Conservation (phyloP, 2,329 filamentous ascomycete species). For the Neonectria magnoliae region DNA sequence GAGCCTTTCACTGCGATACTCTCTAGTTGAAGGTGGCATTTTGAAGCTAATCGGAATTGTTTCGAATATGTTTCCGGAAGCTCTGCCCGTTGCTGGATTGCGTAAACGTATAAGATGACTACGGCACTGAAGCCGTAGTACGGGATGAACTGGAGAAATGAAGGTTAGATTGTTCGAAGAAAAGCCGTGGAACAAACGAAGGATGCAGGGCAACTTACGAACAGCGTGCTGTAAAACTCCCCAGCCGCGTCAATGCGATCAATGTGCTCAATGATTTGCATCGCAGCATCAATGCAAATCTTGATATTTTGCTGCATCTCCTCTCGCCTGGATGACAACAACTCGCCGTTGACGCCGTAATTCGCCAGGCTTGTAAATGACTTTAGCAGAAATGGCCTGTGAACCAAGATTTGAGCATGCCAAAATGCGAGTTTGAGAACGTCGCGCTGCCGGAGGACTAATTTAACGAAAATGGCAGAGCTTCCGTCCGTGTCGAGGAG, state of each 20-base stretch:
- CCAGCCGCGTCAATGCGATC: conserved; percentile 34
- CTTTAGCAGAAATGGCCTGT: conserved; percentile 51
- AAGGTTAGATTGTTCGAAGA: background rate
- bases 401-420: conserved; percentile 54
- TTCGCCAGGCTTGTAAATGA: conserved; percentile 43
- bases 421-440: conserved; percentile 54
- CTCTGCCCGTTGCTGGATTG: conserved; percentile 50
- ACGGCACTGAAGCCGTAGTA: conserved; percentile 58
- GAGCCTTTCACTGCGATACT: conserved; percentile 51
- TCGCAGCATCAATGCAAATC: conserved; percentile 51
- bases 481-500: conserved; percentile 52
- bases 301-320: conserved; percentile 31
- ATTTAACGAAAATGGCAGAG: conserved; percentile 46
- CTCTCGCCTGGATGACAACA: conserved; percentile 37
- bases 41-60: conserved; percentile 49
- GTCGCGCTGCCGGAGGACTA: conserved; percentile 53
- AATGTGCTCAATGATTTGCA: conserved; percentile 51
- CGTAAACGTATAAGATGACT: conserved; percentile 56
- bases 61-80: conserved; percentile 41
- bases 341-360: conserved; percentile 3
- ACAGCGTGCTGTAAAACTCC: conserved; percentile 19
- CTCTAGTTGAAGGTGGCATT: conserved; percentile 53
- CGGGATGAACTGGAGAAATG: conserved; percentile 36
- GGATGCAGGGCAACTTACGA: background rate
- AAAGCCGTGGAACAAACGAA: conserved; percentile 32